Evolutionary conservation across 352 stramenopile species (phyloP), one percentile per base, ranked within the genome.

Genomic region (Globisporangium ultimum): DNA sequence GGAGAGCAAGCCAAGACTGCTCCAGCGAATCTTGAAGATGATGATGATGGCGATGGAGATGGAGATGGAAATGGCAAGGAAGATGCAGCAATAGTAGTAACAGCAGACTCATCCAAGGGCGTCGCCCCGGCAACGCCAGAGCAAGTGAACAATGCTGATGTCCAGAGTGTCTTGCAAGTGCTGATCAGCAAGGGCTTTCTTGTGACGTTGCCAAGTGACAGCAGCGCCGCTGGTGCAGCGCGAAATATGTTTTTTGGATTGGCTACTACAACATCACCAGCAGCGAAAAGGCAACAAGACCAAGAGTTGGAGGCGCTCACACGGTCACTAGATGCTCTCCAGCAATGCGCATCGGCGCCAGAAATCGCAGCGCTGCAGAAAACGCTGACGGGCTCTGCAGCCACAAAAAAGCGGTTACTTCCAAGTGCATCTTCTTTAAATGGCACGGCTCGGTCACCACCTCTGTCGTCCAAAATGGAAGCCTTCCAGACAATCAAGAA

Each of bases 301-400:
- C 63, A 74, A 24, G 64, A 72, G 4, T 36, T 45, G 28, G 28
- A 47, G 17, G 21, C 63, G 8, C 65, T 76, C 9, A 18, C 38
- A 10, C 43, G 57, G 4, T 71, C 69, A 9, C 53, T 93, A 1
- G 66, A 87, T 2, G 81, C 78, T 11, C 78, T 93, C 34, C 58
- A 87, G 24, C 66, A 74, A 3, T 87, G 75, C 45, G 80, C 78
- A 0, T 75, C 69, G 0, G 67, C 72, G 7, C 51, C 63, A 0
- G 82, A 92, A 55, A 49, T 92, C 1, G 66, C 67, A 13, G 32
- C 48, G 12, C 48, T 91, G 21, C 78, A 79, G 54, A 87, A 75
- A 58, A 86, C 76, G 49, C 70, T 91, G 46, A 81, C 68, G 13
- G 79, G 79, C 9, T 76, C 70, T 28, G 83, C 76, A 21, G n/a